Conservation (phyloP, 2,329 filamentous ascomycete genomes). For the Karstenula rhodostoma region DNA sequence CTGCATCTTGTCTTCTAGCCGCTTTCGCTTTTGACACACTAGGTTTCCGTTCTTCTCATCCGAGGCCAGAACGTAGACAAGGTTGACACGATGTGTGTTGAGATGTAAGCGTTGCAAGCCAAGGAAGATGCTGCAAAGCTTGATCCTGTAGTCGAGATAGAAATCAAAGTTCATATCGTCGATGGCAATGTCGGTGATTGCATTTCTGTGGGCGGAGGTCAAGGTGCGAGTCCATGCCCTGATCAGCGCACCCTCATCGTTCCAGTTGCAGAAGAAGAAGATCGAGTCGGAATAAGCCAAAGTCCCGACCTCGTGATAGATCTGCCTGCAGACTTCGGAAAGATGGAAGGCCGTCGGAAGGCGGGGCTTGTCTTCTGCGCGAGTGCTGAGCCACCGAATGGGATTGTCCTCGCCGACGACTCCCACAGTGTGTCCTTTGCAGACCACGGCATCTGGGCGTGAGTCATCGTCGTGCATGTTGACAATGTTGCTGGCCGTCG, state of each 20-base stretch:
- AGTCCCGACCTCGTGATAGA: conserved; percentile 20
- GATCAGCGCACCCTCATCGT: background rate
- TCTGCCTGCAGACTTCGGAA: conserved; percentile 17
- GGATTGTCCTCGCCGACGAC: background rate
- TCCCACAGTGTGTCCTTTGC: background rate
- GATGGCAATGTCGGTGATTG: background rate
- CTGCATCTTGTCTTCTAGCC: background rate
- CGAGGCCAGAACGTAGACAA: background rate
- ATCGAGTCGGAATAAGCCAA: background rate
- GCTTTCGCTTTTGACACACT: background rate
- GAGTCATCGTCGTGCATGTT: background rate
- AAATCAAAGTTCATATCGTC: background rate
- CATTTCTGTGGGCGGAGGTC: background rate
- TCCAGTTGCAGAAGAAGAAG: background rate
- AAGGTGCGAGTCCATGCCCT: background rate
- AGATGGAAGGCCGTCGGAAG: background rate
- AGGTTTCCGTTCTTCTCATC: background rate
- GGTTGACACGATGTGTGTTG: background rate
- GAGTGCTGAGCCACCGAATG: conserved; percentile 2
- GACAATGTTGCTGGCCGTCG: conserved; percentile 10
- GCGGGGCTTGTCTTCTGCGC: background rate
- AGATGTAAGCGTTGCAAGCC: background rate
- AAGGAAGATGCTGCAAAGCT: background rate
- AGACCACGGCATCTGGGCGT: background rate
- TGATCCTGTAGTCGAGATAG: background rate